Evolutionary conservation across 1,284 basidiomycete species (phyloP).

Genomic region (Uromyces viciae-fabae): DNA sequence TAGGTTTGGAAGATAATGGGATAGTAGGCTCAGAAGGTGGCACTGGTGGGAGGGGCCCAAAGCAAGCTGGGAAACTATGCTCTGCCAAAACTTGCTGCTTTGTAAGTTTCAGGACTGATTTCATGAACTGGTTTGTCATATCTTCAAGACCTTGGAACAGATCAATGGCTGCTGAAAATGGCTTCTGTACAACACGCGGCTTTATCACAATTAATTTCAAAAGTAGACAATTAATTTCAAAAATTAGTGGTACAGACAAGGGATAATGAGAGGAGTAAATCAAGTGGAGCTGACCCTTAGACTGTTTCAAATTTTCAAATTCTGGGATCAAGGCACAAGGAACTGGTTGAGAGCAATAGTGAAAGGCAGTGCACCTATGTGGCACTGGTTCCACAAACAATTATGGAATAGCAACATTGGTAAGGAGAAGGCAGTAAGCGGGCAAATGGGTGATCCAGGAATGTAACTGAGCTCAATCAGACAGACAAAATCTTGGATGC

Average conservation of each 20-base stretch:
- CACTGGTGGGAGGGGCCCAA: background rate
- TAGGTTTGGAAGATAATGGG: background rate
- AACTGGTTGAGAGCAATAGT: background rate
- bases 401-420: slow-evolving; percentile 6
- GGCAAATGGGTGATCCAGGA: background rate
- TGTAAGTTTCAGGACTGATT: background rate
- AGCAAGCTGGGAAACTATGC: background rate
- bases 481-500: background rate
- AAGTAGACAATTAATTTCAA: background rate
- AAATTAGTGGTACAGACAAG: no score
- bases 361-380: background rate
- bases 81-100: background rate
- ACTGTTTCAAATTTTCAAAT: background rate
- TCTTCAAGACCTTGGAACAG: background rate
- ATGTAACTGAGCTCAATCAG: background rate
- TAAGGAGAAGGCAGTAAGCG: background rate
- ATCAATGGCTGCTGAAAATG: background rate
- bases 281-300: no score
- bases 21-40: background rate
- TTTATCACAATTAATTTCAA: background rate
- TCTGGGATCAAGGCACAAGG: background rate
- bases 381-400: slow-evolving; percentile 9
- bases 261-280: no score
- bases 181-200: background rate
- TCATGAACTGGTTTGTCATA: background rate